Base-by-base conservation (phyloP, 768 basidiomycete genomes). In the Floccularia luteovirens region DNA sequence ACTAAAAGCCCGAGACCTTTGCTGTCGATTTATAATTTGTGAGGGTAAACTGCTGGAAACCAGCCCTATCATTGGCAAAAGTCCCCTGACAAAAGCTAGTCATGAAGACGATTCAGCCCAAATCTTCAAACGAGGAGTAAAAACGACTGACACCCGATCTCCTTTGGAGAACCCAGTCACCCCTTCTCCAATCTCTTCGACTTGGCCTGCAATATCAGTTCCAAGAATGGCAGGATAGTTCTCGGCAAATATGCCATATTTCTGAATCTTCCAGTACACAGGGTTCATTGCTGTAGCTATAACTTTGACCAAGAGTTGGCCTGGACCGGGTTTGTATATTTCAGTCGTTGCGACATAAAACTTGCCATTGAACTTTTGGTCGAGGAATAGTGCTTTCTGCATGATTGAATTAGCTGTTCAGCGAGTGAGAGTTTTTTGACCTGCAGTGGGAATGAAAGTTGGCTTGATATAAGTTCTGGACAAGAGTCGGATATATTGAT, bases 221-320 rank as follows among this genome's bases (percentile, higher is more conserved):
- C 75, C 75, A 0, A 70, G 46, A 0, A 77, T 58, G 3, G 67
- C 65, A 3, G 72, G 75, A 46, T 56, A 75, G n/a, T 57, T 46
- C 17, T 62, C 55, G 34, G 67, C 48, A 40, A 64, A 60, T n/a
- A 59, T 41, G 0, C 65, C 69, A 43, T 60, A 61, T 31, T 56
- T 60, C 28, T 67, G 69, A 10, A 73, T 63, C 47, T 73, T 75
- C 54, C 69, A 72, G 46, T 78, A 76, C 11, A 65, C 61, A 2
- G 77, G 77, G 44, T 77, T 76, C 35, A 77, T 53, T 2, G 69
- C 65, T 0, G 70, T 63, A 3, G 75, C 60, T 31, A 62, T 55
- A 39, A 75, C 52, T 50, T 66, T 66, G 49, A 76, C 53, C 31
- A 77, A 62, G 20, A 76, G 50, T 47, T 75, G 70, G 36, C 66